Evolutionary conservation across 768 basidiomycete genomes (phyloP), one percentile per base, ranked within the genome.

Genomic region (Kwoniella sp.): DNA sequence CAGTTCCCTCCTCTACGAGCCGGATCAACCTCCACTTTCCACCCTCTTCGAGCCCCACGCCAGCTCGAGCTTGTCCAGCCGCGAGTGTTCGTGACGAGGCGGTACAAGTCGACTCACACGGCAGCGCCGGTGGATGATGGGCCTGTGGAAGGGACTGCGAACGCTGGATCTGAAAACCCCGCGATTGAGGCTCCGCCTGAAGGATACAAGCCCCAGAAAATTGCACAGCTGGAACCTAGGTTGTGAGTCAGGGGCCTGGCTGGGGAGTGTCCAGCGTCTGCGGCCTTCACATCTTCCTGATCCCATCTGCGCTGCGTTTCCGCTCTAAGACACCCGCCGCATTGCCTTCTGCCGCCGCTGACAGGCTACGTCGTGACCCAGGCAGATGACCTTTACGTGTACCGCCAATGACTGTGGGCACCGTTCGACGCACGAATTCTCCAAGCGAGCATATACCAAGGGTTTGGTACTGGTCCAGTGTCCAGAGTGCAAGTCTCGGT

Each of bases 391-490:
- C n/a, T 71, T 73, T 49, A 73, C 72, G 25, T 73, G 72, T 55
- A 71, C 72, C 5, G 64, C 61, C 0, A 46, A 55, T 39, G 66
- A 59, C 22, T 96, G 92, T 63, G 79, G 79, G 9, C 80, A 81
- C 55, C 84, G 93, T 2, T 92, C 89, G 8, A 84, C 88, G 5
- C 92, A 96, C 64, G 80, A 87, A 56, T 96, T 98, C 72, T 81
- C 88, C 5, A 85, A 83, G 69, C 80, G 83, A 38, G 82, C 88
- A 17, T 99, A 99, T 74, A 81, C 86, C 69, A 81, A 79, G 38
- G 93, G 93, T 0, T 84, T 96, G 45, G 92, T 98, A 2, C 78
- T 99, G 23, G 82, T 95, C 1, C 82, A 91, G 69, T 99, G 93
- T 76, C 91, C 92, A 1, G 81, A 81, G 12, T 99, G 93, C 71